Conservation (phyloP, 2,329 filamentous ascomycete species). For the Aspergillus fructus region DNA sequence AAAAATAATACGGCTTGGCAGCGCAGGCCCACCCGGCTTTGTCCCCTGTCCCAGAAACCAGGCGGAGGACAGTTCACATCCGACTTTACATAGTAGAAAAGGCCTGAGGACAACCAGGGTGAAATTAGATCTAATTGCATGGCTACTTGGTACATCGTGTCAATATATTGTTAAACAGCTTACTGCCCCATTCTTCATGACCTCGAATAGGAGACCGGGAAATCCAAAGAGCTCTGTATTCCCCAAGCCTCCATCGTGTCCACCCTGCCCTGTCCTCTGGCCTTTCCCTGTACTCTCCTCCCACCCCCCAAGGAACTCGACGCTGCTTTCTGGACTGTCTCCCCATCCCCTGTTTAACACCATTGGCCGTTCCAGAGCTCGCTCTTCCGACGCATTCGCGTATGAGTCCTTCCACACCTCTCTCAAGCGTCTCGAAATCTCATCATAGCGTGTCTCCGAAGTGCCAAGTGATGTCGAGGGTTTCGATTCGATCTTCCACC, state of each 20-base stretch:
- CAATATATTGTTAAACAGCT: slow-evolving; percentile 87
- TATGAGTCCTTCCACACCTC: slow-evolving; percentile 69
- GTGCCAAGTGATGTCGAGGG: slow-evolving; percentile 51
- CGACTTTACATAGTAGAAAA: too few relatives aligned
- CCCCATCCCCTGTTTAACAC: slow-evolving; percentile 88
- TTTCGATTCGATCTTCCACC: slow-evolving; percentile 70
- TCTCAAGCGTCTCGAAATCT: slow-evolving; percentile 68
- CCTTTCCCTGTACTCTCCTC: slow-evolving; percentile 64
- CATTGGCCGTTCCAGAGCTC: slow-evolving; percentile 63
- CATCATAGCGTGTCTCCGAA: slow-evolving; percentile 76
- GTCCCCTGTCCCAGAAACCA: background rate
- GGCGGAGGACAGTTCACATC: too few relatives aligned
- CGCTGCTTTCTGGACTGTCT: slow-evolving; percentile 85
- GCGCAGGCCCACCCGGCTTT: background rate
- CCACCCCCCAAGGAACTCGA: slow-evolving; percentile 81
- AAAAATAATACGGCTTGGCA: background rate
- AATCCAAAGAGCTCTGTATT: slow-evolving; percentile 90
- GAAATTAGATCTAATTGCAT: too few relatives aligned
- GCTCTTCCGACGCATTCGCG: slow-evolving; percentile 54
- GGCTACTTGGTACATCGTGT: background rate
- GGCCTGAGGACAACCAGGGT: too few relatives aligned
- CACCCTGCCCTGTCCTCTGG: slow-evolving; percentile 42
- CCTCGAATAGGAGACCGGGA: slow-evolving; percentile 91
- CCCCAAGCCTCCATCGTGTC: slow-evolving; percentile 56
- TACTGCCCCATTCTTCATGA: slow-evolving; percentile 86